A percentile compares a stretch with the other conserved stretches of the same genome.
These are phyloP conservation scores for Parmelia sp. DNA, from an alignment of 495 filamentous ascomycete species.

Conservation along the genomic window DNA sequence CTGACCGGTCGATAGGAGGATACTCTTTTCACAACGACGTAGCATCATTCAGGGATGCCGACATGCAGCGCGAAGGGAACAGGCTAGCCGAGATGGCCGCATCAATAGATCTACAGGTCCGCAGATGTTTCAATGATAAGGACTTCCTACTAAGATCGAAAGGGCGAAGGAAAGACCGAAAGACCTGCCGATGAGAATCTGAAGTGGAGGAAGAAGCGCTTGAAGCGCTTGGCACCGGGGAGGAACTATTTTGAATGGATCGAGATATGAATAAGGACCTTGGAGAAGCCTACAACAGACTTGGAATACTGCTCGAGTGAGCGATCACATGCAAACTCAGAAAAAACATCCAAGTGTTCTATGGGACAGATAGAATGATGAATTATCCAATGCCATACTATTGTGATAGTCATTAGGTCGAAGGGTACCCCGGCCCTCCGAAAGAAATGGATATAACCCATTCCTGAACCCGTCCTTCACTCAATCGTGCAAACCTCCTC, in stretches of 20 bases:
- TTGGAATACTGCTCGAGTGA: neutral
- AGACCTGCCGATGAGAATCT: neutral
- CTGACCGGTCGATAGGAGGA: slow-evolving; percentile 39
- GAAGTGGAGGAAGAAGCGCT: neutral
- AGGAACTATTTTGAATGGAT: neutral
- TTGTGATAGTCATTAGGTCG: neutral
- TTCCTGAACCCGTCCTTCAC: neutral
- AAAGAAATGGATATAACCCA: too few relatives aligned
- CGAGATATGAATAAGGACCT: neutral
- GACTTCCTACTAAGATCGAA: neutral
- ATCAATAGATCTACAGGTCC: neutral
- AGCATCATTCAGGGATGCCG: slow-evolving; percentile 11
- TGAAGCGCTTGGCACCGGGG: neutral
- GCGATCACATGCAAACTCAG: too few relatives aligned
- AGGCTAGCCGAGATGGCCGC: neutral
- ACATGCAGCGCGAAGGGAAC: neutral
- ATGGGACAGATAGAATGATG: neutral
- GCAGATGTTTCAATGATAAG: neutral
- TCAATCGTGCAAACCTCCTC: slow-evolving; percentile 47
- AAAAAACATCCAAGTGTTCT: too few relatives aligned
- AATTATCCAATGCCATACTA: neutral
- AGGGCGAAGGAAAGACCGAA: neutral
- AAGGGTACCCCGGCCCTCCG: neutral
- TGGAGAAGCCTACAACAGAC: neutral
- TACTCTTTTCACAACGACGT: slow-evolving; percentile 44